A percentile compares a stretch with the other conserved stretches of the same genome.
phyloP scores from a whole-genome alignment of 2,329 filamentous ascomycete species.

The Teratosphaeria zuluensis region DNA sequence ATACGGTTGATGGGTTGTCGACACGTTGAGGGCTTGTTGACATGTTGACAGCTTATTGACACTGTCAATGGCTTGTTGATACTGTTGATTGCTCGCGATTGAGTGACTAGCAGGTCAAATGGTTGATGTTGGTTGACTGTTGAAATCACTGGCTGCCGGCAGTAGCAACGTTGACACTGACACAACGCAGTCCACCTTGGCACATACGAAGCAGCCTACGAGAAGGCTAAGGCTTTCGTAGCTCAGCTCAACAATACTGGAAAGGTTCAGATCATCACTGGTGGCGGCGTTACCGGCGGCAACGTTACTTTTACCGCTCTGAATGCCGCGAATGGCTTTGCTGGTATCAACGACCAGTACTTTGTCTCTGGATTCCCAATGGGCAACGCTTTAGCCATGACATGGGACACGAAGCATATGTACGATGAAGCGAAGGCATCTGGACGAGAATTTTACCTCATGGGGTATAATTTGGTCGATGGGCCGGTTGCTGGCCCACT shows the following conservation, averaged over 20 bases:
- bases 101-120: no score
- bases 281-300: constrained; percentile 50
- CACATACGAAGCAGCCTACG: constrained; percentile 14
- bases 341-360: constrained; percentile 61
- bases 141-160: no score
- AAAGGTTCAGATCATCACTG: constrained; percentile 34
- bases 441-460: constrained; percentile 31
- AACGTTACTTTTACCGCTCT: constrained; percentile 47
- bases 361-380: constrained; percentile 68
- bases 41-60: no score
- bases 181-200: background rate
- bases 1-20: no score
- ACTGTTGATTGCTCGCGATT: no score
- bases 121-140: no score
- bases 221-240: constrained; percentile 22
- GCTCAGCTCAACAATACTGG: constrained; percentile 24
- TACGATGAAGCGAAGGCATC: constrained; percentile 44
- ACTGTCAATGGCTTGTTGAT: no score
- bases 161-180: background rate
- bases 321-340: constrained; percentile 15
- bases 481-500: constrained; percentile 60
- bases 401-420: constrained; percentile 47
- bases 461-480: constrained; percentile 33
- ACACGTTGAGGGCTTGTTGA: no score
- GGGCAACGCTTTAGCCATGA: constrained; percentile 49